A percentile compares a stretch with the other conserved stretches of the same genome.
Evolutionary conservation across 2,329 filamentous ascomycete species (phyloP).

Genomic region (Lithohypha guttulata): DNA sequence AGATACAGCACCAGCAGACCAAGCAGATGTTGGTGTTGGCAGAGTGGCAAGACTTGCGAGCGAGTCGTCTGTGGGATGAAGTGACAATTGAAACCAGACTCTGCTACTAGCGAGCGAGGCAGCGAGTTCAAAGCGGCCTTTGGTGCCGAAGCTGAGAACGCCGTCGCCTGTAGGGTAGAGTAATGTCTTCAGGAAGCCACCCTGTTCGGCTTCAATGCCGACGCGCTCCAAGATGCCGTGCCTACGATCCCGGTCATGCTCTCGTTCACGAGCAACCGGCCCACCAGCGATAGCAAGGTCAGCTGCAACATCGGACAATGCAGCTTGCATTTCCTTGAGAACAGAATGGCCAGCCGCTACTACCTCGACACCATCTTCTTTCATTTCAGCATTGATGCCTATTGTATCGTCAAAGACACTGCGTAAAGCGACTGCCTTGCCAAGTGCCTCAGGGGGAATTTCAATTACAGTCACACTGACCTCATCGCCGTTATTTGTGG

Average conservation of each 20-base stretch:
- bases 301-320: conserved; percentile 62
- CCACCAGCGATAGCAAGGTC: conserved; percentile 68
- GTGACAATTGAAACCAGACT: conserved; percentile 85
- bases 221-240: conserved; percentile 80
- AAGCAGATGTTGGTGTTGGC: conserved; percentile 64
- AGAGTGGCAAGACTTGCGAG: conserved; percentile 64
- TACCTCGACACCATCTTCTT: conserved; percentile 80
- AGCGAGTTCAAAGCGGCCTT: conserved; percentile 68
- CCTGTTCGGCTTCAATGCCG: conserved; percentile 67
- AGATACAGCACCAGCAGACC: conserved; percentile 88
- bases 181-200: conserved; percentile 70
- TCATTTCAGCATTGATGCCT: conserved; percentile 96
- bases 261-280: conserved; percentile 57
- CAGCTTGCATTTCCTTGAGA: conserved; percentile 73
- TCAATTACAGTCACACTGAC: conserved; percentile 85
- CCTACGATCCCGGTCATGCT: conserved; percentile 68
- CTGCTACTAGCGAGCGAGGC: conserved; percentile 69
- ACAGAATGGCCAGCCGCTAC: conserved; percentile 66
- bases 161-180: conserved; percentile 67
- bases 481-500: conserved; percentile 62
- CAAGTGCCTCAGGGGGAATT: conserved; percentile 65
- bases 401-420: conserved; percentile 85
- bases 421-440: conserved; percentile 79
- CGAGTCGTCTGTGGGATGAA: conserved; percentile 83
- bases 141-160: conserved; percentile 69